phyloP scores from a whole-genome alignment of 768 basidiomycete genomes.

The Xerocomus brunneocitrinus region DNA sequence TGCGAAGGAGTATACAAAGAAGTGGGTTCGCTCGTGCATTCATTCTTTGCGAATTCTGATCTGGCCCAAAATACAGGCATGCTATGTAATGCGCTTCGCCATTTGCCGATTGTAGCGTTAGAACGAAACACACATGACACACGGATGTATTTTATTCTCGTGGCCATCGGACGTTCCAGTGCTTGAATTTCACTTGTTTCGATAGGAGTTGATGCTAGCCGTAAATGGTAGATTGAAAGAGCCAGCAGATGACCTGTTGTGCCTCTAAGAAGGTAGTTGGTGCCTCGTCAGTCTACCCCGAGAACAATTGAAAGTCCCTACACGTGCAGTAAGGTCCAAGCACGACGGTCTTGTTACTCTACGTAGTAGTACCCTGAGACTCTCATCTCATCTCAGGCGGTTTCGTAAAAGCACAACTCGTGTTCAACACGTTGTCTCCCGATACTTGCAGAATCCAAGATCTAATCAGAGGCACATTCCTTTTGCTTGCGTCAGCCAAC shows the following conservation, averaged over 20 bases:
- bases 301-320: no score
- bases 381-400: no score
- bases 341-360: no score
- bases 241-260: conserved; percentile 1
- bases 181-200: conserved; percentile 3
- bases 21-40: conserved; percentile 39
- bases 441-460: conserved; percentile 17
- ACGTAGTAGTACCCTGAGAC: no score
- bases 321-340: no score
- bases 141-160: not conserved
- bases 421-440: conserved; percentile 69
- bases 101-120: not conserved
- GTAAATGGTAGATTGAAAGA: conserved; percentile 20
- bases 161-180: not conserved
- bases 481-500: conserved; percentile 40
- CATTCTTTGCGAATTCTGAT: conserved; percentile 4
- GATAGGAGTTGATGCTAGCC: conserved; percentile 9
- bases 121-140: not conserved
- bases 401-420: conserved; percentile 45
- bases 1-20: conserved; percentile 85
- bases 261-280: not conserved
- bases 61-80: conserved; percentile 10
- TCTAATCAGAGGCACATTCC: conserved; percentile 29
- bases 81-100: conserved; percentile 13
- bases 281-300: no score